Evolutionary conservation across 129 eudicot species (phyloP), one percentile per base, ranked within the genome.

Genomic region (Flaveria trinervia): DNA sequence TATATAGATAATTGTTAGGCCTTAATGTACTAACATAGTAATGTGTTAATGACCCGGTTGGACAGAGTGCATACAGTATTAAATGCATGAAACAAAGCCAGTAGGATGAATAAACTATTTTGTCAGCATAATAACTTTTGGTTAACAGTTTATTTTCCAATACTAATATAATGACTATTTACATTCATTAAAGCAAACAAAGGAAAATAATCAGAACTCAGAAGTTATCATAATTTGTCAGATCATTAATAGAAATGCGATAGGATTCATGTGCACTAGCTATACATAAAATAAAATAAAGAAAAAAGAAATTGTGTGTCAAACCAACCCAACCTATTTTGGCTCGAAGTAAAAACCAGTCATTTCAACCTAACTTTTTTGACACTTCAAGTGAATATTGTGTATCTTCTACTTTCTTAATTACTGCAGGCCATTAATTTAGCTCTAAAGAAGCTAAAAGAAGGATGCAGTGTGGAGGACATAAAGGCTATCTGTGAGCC

Each of bases 401-500:
- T 54, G 61, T 54, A 11, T n/a, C 25, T 17, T 17, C 62, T 18
- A 17, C 62, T 55, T 59, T 22, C 26, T 22, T 22, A 23, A 23
- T 23, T 23, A 59, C 65, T 83, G 87, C 85, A 92, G 98, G 92
- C 97, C 59, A 54, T 93, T 60, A 86, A 81, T 77, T 80, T 85
- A 68, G 98, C 98, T 69, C 71, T 84, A n/a, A 71, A 84, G 78
- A 93, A 82, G 84, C 81, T 90, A 65, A 86, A 90, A 22, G 89
- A 61, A 61, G 92, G 95, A 9, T 83, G 91, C 82, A 85, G 76
- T 72, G 36, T 90, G 59, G 91, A 84, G 67, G 97, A 90, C 46
- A 93, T 93, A 41, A 89, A 85, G 87, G 84, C 90, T 46, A 84
- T 93, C 46, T 93, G 97, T 84, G 88, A 80, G 65, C 90, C 90